phyloP scores from a whole-genome alignment of 2,329 filamentous ascomycete species.

The Verticillium nonalfalfae region DNA sequence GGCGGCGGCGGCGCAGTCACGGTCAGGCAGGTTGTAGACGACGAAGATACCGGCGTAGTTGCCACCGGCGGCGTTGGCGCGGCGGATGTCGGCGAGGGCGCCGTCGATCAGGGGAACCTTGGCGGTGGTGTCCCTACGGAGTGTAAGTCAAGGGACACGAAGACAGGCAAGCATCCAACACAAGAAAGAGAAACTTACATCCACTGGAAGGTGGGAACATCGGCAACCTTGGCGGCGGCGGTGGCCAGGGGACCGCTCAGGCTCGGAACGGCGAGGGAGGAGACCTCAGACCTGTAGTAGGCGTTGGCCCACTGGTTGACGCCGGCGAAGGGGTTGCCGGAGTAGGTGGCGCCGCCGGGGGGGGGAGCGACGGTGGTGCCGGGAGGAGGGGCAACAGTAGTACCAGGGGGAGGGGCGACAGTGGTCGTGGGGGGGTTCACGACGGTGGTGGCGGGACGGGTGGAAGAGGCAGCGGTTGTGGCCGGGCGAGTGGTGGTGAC shows the following conservation, averaged over 20 bases:
- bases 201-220: constrained; percentile 48
- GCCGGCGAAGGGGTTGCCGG: constrained; percentile 49
- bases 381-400: constrained; percentile 15
- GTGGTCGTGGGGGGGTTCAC: constrained; percentile 32
- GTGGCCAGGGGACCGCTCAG: constrained; percentile 49
- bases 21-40: constrained; percentile 52
- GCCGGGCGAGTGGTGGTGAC: constrained; percentile 16
- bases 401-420: constrained; percentile 6
- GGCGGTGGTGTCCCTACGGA: constrained; percentile 36
- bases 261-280: constrained; percentile 53
- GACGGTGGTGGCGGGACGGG: not conserved
- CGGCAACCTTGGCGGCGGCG: constrained; percentile 42
- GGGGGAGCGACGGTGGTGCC: constrained; percentile 17
- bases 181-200: constrained; percentile 26
- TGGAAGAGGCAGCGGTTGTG: constrained; percentile 13
- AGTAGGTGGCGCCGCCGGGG: constrained; percentile 27
- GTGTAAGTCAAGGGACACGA: constrained; percentile 9
- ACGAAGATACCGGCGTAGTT: constrained; percentile 44
- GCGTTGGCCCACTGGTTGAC: constrained; percentile 46
- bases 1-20: constrained; percentile 48
- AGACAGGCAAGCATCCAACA: not conserved
- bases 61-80: constrained; percentile 21
- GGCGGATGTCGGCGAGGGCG: constrained; percentile 37
- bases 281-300: constrained; percentile 50
- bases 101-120: constrained; percentile 39